Percentiles rank a stretch among this genome's conserved stretches.
phyloP scores from a whole-genome alignment of 73 alveolate genomes.

The Paraurostyla sp. region DNA sequence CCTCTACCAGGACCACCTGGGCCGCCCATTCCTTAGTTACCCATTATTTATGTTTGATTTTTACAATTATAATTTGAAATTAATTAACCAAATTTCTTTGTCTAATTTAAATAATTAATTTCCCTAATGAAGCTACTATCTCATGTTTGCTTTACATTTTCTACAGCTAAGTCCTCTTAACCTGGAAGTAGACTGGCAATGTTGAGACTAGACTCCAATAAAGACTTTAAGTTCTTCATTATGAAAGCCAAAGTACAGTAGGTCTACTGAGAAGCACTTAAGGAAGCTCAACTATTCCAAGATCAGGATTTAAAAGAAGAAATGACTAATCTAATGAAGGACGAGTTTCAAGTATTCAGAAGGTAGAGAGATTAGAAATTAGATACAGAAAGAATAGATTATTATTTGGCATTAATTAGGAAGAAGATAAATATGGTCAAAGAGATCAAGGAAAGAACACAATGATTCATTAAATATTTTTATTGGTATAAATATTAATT shows the following conservation, averaged over 20 bases:
- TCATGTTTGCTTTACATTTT: too few species aligned
- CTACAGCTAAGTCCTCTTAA: background rate
- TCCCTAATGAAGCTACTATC: too few species aligned
- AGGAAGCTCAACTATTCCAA: background rate
- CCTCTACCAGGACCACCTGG: conserved; percentile 63
- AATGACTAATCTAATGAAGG: conserved; percentile 34
- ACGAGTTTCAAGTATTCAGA: conserved; percentile 44
- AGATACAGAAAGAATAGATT: conserved; percentile 31
- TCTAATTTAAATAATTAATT: background rate
- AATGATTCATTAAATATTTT: background rate
- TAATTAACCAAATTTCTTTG: background rate
- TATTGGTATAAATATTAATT: background rate
- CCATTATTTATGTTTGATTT: conserved; percentile 19
- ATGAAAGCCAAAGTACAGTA: conserved; percentile 46
- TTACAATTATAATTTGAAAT: background rate
- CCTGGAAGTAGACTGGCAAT: background rate
- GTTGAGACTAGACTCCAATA: background rate
- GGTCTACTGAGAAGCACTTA: conserved; percentile 27
- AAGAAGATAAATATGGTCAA: conserved; percentile 11
- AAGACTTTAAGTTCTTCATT: conserved; percentile 46
- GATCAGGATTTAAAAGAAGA: background rate
- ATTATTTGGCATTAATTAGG: conserved; percentile 41
- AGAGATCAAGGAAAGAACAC: conserved; percentile 29
- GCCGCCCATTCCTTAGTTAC: conserved; percentile 60
- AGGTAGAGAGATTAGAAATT: background rate